Conservation (phyloP, 331 rosid genomes). For the Dryas integrifolia region DNA sequence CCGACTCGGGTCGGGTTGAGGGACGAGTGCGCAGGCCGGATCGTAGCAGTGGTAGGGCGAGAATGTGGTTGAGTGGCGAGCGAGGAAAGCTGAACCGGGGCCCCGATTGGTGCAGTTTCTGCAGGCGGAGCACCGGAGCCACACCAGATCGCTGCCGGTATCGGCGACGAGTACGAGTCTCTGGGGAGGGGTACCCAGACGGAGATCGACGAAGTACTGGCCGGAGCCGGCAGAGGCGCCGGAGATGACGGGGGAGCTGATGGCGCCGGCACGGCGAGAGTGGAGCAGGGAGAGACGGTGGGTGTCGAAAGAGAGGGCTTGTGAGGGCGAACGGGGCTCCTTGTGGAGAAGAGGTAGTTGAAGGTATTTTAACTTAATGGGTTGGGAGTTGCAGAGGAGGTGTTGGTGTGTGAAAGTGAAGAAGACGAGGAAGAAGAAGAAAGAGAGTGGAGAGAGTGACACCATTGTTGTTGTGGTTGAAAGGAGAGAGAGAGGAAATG, state of each 20-base stretch:
- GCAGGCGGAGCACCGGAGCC: slow-evolving; percentile 78
- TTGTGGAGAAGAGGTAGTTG: slow-evolving; percentile 50
- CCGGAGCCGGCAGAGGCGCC: slow-evolving; percentile 75
- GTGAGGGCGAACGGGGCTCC: slow-evolving; percentile 34
- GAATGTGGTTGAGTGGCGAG: slow-evolving; percentile 64
- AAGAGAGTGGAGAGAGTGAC: slow-evolving; percentile 3
- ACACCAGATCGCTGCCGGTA: slow-evolving; percentile 73
- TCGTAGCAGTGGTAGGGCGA: slow-evolving; percentile 61
- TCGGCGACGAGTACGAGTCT: slow-evolving; percentile 64
- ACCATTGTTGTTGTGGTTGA: slow-evolving; percentile 30
- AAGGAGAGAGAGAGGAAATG: not conserved
- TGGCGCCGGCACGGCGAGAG: slow-evolving; percentile 16
- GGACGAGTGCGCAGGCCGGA: slow-evolving; percentile 47
- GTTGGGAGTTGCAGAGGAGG: slow-evolving; percentile 19
- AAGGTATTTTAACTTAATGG: slow-evolving; percentile 21
- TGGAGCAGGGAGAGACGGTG: slow-evolving; percentile 56
- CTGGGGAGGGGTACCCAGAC: slow-evolving; percentile 65
- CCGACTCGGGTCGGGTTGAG: slow-evolving; percentile 31
- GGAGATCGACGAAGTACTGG: slow-evolving; percentile 66
- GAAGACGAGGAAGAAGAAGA: slow-evolving; percentile 16
- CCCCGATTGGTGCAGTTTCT: slow-evolving; percentile 38
- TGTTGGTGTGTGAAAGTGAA: not conserved
- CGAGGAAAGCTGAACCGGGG: slow-evolving; percentile 46
- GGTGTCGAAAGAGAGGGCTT: slow-evolving; percentile 46
- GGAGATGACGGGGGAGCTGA: slow-evolving; percentile 49